These are phyloP conservation scores for Fusarium sulawesiense DNA, from an alignment of 2,329 filamentous ascomycete species.

Conservation along the genomic window DNA sequence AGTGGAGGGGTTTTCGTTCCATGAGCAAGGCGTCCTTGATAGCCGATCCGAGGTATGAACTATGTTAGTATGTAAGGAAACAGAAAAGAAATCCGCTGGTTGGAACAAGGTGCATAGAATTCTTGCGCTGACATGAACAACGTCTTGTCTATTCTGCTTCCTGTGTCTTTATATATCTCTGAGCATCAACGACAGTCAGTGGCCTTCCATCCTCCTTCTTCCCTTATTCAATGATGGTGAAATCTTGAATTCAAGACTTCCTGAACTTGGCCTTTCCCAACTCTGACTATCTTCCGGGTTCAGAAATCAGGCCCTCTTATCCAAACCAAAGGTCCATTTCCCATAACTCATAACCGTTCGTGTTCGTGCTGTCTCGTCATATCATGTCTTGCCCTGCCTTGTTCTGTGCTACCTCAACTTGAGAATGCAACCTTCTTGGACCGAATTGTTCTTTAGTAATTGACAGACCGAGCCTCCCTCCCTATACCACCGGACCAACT, in stretches of 20 bases:
- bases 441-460: slow-evolving; percentile 5
- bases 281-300: background rate
- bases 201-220: background rate
- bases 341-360: slow-evolving; percentile 28
- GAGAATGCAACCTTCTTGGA: slow-evolving; percentile 35
- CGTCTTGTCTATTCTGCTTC: slow-evolving; percentile 28
- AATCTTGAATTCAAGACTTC: background rate
- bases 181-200: slow-evolving; percentile 10
- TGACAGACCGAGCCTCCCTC: slow-evolving; percentile 29
- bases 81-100: background rate
- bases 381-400: background rate
- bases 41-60: background rate
- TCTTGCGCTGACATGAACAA: slow-evolving; percentile 18
- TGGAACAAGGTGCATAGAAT: background rate
- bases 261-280: background rate
- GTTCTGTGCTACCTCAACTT: slow-evolving; percentile 17
- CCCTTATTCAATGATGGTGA: background rate
- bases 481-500: slow-evolving; percentile 19
- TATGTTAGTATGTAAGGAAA: background rate
- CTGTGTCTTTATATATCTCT: background rate
- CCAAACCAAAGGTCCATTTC: slow-evolving; percentile 28
- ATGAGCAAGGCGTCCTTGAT: background rate
- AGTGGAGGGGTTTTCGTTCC: background rate
- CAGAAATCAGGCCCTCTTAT: background rate
- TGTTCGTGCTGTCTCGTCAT: slow-evolving; percentile 10